Conservation (phyloP, 2,329 filamentous ascomycete genomes). For the Arthrobotrys sphaeroides region DNA sequence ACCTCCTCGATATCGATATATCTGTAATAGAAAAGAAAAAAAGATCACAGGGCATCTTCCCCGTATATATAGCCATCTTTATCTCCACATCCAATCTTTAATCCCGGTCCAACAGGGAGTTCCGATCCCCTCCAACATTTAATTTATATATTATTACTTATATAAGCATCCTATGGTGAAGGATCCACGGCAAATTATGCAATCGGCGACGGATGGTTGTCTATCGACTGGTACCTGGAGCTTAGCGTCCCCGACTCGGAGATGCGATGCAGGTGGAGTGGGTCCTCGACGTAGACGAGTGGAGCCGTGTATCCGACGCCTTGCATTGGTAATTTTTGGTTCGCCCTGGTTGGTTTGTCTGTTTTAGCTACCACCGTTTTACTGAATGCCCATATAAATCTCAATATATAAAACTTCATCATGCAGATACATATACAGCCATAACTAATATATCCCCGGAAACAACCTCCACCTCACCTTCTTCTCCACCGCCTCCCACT, state of each 20-base stretch:
- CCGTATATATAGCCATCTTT: background rate
- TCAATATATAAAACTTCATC: background rate
- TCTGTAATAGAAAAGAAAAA: background rate
- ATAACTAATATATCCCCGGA: slow-evolving; percentile 33
- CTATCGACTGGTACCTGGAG: slow-evolving; percentile 1
- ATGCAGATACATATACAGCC: too few species aligned
- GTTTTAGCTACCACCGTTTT: too few species aligned
- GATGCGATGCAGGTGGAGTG: slow-evolving; percentile 1
- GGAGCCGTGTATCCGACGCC: background rate
- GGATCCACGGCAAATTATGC: slow-evolving; percentile 15
- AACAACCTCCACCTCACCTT: slow-evolving; percentile 36
- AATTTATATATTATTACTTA: background rate
- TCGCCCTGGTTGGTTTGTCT: too few species aligned
- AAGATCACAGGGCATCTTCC: background rate
- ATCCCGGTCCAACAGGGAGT: background rate
- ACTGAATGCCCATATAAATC: background rate
- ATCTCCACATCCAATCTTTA: background rate
- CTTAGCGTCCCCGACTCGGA: slow-evolving; percentile 8
- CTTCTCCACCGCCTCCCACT: slow-evolving; percentile 37
- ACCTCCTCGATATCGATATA: background rate
- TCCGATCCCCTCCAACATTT: background rate
- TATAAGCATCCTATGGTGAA: background rate
- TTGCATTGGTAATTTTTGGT: background rate
- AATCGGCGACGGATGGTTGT: slow-evolving; percentile 5
- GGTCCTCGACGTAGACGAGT: background rate